Conservation (phyloP, 768 basidiomycete species). For the Boletus huronensis region DNA sequence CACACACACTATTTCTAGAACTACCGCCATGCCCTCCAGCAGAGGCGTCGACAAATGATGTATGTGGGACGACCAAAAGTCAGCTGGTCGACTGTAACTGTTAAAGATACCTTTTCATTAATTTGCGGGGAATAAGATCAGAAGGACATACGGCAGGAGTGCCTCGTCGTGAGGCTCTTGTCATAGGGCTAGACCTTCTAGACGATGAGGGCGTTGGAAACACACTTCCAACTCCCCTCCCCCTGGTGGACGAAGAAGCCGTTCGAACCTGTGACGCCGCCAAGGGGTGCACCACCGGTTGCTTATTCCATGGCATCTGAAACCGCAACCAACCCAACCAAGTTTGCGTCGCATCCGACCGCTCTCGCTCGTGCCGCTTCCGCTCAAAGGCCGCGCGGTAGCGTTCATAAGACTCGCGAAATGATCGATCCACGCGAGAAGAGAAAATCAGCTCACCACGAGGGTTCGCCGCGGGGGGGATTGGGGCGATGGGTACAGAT, state of each 20-base stretch:
- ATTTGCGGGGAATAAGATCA: constrained; percentile 21
- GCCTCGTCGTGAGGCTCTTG: constrained; percentile 28
- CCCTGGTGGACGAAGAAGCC: constrained; percentile 25
- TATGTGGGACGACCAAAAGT: background rate
- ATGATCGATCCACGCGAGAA: constrained; percentile 73
- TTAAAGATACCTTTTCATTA: constrained; percentile 21
- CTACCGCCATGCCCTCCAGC: background rate
- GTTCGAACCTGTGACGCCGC: constrained; percentile 21
- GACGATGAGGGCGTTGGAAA: constrained; percentile 31
- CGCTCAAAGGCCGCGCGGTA: constrained; percentile 87
- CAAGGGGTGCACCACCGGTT: constrained; percentile 2
- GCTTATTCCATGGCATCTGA: constrained; percentile 30
- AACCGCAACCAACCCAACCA: constrained; percentile 30
- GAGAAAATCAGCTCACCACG: constrained; percentile 97
- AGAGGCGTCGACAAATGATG: background rate
- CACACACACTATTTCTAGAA: background rate
- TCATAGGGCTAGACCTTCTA: constrained; percentile 33
- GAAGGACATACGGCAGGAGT: constrained; percentile 24
- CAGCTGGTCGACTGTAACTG: constrained; percentile 18
- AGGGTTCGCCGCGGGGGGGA: constrained; percentile 85
- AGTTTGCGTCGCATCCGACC: constrained; percentile 31
- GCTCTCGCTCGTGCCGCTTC: constrained; percentile 61
- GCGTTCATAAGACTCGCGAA: constrained; percentile 90
- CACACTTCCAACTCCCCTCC: constrained; percentile 23
- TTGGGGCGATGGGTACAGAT: constrained; percentile 54